These are phyloP conservation scores for Starmerella davenportii DNA, from an alignment of 805 yeast genomes.

Conservation along the genomic window DNA sequence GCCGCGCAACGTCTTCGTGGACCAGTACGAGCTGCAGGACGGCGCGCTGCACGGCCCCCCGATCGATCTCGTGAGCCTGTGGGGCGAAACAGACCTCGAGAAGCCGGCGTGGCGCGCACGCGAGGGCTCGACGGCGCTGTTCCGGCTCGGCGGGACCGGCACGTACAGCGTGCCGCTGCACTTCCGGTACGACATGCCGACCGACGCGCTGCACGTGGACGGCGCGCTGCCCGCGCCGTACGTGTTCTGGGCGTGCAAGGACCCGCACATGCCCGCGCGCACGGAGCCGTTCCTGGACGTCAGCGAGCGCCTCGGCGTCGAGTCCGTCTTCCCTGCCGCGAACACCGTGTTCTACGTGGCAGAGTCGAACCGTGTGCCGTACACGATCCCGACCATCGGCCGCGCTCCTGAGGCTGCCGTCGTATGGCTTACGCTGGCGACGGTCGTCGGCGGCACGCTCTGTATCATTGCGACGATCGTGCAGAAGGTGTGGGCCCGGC, in stretches of 20 bases:
- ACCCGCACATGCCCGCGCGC: conserved; percentile 17
- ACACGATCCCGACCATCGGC: conserved; percentile 30
- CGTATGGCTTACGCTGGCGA: conserved; percentile 24
- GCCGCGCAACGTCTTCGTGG: conserved; percentile 34
- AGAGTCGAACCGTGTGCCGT: conserved; percentile 16
- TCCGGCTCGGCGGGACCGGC: conserved; percentile 18
- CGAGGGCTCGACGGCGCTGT: conserved; percentile 33
- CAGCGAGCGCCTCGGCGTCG: conserved; percentile 25
- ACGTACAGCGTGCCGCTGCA: conserved; percentile 30
- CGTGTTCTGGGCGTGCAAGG: conserved; percentile 35
- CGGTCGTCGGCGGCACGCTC: conserved; percentile 23
- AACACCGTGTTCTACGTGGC: conserved; percentile 29
- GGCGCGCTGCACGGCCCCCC: conserved; percentile 17
- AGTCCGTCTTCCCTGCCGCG: conserved; percentile 28
- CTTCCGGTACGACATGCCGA: conserved; percentile 34
- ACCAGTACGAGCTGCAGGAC: conserved; percentile 33
- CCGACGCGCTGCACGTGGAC: conserved; percentile 12
- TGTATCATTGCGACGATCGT: conserved; percentile 18
- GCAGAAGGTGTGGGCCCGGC: too few species aligned
- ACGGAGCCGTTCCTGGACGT: conserved; percentile 5
- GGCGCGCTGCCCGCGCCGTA: conserved; percentile 25
- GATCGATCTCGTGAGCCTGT: conserved; percentile 25
- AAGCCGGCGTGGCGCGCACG: conserved; percentile 31
- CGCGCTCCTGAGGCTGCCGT: conserved; percentile 19
- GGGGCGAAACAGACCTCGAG: conserved; percentile 43